These are phyloP conservation scores for Carex littledalei DNA, from an alignment of 176 grass and related monocot genomes.

Conservation along the genomic window DNA sequence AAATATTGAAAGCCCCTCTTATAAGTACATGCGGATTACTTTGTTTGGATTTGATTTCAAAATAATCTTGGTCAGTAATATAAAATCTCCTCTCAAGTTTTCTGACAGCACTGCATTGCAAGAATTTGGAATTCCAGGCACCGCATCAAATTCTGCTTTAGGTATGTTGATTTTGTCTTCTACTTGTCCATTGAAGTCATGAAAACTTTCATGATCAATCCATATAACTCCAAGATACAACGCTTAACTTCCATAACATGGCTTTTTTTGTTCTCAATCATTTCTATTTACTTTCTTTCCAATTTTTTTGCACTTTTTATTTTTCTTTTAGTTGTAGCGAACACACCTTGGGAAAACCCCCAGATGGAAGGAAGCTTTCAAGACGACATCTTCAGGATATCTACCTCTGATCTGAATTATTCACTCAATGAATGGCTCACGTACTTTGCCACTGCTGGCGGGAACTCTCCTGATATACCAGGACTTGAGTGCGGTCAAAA, in stretches of 20 bases:
- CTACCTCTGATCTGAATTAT: not conserved
- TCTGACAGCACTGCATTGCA: not conserved
- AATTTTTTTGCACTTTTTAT: not conserved
- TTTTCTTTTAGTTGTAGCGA: not conserved
- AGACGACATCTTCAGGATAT: not conserved
- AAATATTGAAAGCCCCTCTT: not conserved
- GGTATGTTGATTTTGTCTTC: not conserved
- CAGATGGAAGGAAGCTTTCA: not conserved
- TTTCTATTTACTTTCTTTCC: not conserved
- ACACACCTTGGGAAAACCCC: not conserved
- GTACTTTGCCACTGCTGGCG: not conserved
- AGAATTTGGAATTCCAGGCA: conserved; percentile 3
- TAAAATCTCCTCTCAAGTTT: conserved; percentile 5
- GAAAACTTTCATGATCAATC: not conserved
- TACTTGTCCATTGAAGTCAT: not conserved
- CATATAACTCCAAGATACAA: not conserved
- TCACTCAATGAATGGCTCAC: not conserved
- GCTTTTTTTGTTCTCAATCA: not conserved
- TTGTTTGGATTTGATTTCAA: not conserved
- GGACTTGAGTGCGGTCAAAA: not conserved
- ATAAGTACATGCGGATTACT: not conserved
- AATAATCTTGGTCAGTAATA: not conserved
- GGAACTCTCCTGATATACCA: not conserved
- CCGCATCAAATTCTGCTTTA: not conserved
- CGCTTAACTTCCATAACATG: not conserved